Evolutionary conservation across 225 moss, liverwort and hornwort genomes (phyloP).

Genomic region (Ulota crispa): DNA sequence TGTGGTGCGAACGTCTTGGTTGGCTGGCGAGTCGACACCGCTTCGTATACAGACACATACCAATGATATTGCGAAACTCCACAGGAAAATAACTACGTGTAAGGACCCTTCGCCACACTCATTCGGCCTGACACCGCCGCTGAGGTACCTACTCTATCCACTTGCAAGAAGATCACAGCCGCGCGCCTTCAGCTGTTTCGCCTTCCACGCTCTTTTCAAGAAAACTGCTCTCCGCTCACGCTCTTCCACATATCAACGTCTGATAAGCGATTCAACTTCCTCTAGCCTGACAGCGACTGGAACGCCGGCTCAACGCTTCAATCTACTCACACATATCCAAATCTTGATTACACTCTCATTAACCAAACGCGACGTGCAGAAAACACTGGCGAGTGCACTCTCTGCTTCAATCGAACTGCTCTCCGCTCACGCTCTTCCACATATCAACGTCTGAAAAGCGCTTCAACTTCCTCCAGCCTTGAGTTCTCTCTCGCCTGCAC

Average conservation of each 20-base stretch:
- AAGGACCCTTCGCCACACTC: constrained; percentile 39
- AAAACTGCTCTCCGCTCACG: background rate
- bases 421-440: background rate
- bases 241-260: background rate
- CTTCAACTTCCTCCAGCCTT: background rate
- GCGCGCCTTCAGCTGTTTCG: background rate
- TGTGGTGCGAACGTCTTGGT: constrained; percentile 26
- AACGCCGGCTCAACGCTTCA: background rate
- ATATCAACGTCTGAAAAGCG: background rate
- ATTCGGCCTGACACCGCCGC: constrained; percentile 24
- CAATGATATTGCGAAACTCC: constrained; percentile 27
- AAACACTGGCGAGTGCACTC: background rate
- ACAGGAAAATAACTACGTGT: constrained; percentile 17
- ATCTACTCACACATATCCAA: background rate
- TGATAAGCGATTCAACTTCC: background rate
- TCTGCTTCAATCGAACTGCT: background rate
- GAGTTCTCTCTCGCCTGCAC: too few relatives aligned
- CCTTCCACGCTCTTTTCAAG: background rate
- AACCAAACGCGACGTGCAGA: background rate
- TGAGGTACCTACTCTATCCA: background rate
- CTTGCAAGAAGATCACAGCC: constrained; percentile 16
- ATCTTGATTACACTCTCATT: background rate
- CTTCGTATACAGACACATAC: constrained; percentile 46
- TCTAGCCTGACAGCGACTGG: background rate
- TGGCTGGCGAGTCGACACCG: constrained; percentile 34